Conservation (phyloP, 2,329 filamentous ascomycete species). For the Colletotrichum theobromicola region DNA sequence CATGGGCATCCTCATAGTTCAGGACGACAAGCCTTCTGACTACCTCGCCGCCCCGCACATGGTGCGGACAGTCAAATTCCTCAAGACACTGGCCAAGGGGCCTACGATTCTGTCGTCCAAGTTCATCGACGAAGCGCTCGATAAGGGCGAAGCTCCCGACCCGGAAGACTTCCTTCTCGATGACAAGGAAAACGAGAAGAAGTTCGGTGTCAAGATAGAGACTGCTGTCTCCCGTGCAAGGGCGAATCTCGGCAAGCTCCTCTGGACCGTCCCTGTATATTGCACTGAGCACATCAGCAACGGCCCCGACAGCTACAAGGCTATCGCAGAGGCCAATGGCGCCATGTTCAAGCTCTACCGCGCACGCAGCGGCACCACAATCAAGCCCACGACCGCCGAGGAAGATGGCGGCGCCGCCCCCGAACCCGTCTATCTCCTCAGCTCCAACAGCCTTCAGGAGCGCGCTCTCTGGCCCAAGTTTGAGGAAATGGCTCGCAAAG, state of each 20-base stretch:
- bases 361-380: conserved; percentile 72
- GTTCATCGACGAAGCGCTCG: conserved; percentile 81
- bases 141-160: conserved; percentile 68
- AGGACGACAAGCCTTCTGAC: conserved; percentile 78
- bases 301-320: conserved; percentile 82
- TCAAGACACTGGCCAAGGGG: conserved; percentile 82
- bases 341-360: conserved; percentile 81
- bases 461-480: conserved; percentile 81
- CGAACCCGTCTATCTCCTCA: conserved; percentile 85
- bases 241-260: conserved; percentile 76
- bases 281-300: conserved; percentile 82
- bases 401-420: conserved; percentile 65
- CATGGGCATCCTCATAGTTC: conserved; percentile 80
- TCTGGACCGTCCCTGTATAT: conserved; percentile 80
- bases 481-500: conserved; percentile 75
- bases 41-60: conserved; percentile 88
- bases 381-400: conserved; percentile 65
- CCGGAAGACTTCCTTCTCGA: conserved; percentile 70
- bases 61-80: conserved; percentile 91
- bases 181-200: conserved; percentile 76
- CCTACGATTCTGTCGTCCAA: conserved; percentile 77
- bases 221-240: conserved; percentile 74
- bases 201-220: conserved; percentile 71
- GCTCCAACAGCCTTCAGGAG: conserved; percentile 70
- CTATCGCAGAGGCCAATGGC: conserved; percentile 88